Percentiles rank a stretch among this genome's conserved stretches.
phyloP scores from a whole-genome alignment of 306 rosid genomes.

The Parietaria judaica region DNA sequence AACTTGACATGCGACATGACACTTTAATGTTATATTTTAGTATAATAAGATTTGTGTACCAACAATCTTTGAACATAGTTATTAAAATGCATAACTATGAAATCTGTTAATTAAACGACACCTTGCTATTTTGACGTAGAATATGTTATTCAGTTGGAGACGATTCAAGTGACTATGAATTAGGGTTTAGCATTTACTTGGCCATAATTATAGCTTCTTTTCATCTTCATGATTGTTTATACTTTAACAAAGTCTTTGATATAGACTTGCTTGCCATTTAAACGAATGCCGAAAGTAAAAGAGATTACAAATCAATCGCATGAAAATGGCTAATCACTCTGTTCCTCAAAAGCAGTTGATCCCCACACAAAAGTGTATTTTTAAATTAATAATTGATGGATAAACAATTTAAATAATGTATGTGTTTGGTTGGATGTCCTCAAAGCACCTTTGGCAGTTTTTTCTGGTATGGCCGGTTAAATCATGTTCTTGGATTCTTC shows the following conservation, averaged over 20 bases:
- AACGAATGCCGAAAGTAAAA: slow-evolving; percentile 5
- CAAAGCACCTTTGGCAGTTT: slow-evolving; percentile 51
- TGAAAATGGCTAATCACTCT: not conserved
- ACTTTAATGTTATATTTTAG: too few relatives aligned
- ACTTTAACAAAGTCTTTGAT: not conserved
- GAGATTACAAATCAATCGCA: not conserved
- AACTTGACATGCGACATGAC: too few relatives aligned
- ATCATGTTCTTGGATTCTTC: slow-evolving; percentile 18
- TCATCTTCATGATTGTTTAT: not conserved
- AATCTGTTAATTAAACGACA: too few relatives aligned
- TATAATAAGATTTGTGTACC: too few relatives aligned
- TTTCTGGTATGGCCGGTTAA: slow-evolving; percentile 38
- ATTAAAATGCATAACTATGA: too few relatives aligned
- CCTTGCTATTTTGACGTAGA: too few relatives aligned
- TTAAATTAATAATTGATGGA: slow-evolving; percentile 21
- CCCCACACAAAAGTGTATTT: not conserved
- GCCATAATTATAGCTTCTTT: not conserved
- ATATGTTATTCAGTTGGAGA: too few relatives aligned
- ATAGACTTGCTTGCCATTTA: slow-evolving; percentile 3
- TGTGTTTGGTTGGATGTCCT: slow-evolving; percentile 28
- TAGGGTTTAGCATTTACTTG: not conserved
- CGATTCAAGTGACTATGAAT: too few relatives aligned
- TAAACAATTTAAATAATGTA: slow-evolving; percentile 9
- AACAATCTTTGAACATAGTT: too few relatives aligned
- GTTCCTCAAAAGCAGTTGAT: not conserved